phyloP scores from a whole-genome alignment of 1,284 basidiomycete genomes.

The Chalciporus sp. region DNA sequence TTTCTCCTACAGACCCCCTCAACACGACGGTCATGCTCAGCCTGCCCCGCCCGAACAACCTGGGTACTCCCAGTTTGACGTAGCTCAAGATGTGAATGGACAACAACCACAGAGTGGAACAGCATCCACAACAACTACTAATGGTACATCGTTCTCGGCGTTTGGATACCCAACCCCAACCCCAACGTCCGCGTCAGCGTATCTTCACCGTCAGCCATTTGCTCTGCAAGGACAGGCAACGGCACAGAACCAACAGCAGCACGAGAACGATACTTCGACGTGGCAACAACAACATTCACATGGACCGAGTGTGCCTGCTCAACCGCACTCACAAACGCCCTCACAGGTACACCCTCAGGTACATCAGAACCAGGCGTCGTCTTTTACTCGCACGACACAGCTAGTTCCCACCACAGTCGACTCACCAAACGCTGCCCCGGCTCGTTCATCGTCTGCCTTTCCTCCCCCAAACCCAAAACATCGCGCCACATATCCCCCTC shows the following conservation, averaged over 20 bases:
- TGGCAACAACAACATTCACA: slow-evolving; percentile 33
- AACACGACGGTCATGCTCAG: slow-evolving; percentile 27
- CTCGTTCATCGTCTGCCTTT: slow-evolving; percentile 19
- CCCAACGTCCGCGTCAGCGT: slow-evolving; percentile 27
- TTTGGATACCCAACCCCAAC: slow-evolving; percentile 32
- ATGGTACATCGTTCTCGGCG: slow-evolving; percentile 25
- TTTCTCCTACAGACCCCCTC: slow-evolving; percentile 46
- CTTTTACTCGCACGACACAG: slow-evolving; percentile 33
- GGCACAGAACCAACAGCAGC: slow-evolving; percentile 40
- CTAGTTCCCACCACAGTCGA: slow-evolving; percentile 42
- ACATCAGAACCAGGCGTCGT: slow-evolving; percentile 17
- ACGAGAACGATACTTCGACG: slow-evolving; percentile 26
- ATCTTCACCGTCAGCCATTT: slow-evolving; percentile 30
- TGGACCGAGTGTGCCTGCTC: slow-evolving; percentile 14
- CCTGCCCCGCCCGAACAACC: slow-evolving; percentile 23
- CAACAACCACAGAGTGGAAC: not conserved
- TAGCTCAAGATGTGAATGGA: slow-evolving; percentile 22
- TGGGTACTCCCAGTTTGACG: slow-evolving; percentile 20
- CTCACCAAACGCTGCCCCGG: slow-evolving; percentile 17
- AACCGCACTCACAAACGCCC: slow-evolving; percentile 23
- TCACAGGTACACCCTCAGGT: slow-evolving; percentile 28
- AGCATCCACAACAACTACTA: slow-evolving; percentile 22
- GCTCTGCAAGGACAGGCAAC: slow-evolving; percentile 25
- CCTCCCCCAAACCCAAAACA: slow-evolving; percentile 24
- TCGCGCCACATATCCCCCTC: slow-evolving; percentile 20